Evolutionary conservation across 169 alveolate genomes (phyloP).

Genomic region (Perkinsus olseni): DNA sequence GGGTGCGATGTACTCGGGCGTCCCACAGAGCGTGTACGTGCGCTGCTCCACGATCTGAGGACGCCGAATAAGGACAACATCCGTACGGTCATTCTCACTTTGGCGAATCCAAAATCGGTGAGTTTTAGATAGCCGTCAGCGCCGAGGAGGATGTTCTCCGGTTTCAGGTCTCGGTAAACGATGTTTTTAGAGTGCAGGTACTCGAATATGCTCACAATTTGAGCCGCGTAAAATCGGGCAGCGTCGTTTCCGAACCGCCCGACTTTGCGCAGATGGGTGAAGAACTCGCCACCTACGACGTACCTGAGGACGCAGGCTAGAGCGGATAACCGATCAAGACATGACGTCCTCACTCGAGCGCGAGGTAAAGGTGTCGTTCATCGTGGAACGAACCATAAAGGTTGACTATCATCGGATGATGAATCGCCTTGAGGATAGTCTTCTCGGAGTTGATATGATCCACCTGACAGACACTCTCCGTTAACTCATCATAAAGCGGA

Average conservation of each 20-base stretch:
- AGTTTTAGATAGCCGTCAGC: conserved; percentile 92
- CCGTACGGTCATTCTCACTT: conserved; percentile 52
- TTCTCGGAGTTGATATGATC: conserved; percentile 68
- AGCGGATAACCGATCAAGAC: background rate
- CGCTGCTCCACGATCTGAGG: conserved; percentile 66
- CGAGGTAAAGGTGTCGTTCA: conserved; percentile 38
- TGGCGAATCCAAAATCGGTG: conserved; percentile 99
- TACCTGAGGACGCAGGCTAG: conserved; percentile 49
- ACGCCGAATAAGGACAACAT: background rate
- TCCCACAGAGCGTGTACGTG: conserved; percentile 98
- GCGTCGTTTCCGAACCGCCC: conserved; percentile 57
- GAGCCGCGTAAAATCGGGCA: conserved; percentile 74
- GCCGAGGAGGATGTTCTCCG: conserved; percentile 92
- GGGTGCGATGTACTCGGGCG: conserved; percentile 99
- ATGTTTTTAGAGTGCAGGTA: conserved; percentile 87
- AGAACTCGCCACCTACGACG: conserved; percentile 78
- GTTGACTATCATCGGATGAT: conserved; percentile 40
- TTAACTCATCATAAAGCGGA: too few species aligned
- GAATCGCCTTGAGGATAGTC: conserved; percentile 40
- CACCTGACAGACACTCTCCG: conserved; percentile 51
- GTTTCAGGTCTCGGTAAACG: conserved; percentile 63
- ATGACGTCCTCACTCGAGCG: background rate
- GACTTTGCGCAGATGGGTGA: conserved; percentile 67
- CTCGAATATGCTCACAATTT: conserved; percentile 80
- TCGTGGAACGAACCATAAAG: conserved; percentile 56